phyloP scores from a whole-genome alignment of 2,329 filamentous ascomycete species.

The Scortechinia acanthostroma region DNA sequence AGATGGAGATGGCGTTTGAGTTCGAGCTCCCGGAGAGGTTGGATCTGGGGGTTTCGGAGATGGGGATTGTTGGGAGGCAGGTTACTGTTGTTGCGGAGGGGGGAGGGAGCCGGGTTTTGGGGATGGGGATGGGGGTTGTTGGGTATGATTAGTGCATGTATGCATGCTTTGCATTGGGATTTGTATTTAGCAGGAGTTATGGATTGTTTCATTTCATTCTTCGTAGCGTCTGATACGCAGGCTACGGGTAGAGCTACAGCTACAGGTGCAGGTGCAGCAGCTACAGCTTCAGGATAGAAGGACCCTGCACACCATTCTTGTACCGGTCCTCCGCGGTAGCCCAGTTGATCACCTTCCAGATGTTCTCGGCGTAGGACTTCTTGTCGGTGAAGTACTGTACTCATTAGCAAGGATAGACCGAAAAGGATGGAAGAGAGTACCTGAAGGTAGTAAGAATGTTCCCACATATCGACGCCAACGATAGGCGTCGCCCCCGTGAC shows the following conservation, averaged over 20 bases:
- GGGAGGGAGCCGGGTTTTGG: too few relatives aligned
- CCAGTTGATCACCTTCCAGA: constrained; percentile 47
- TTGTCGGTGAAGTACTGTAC: constrained; percentile 37
- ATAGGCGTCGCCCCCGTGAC: constrained; percentile 39
- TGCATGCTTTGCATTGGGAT: too few relatives aligned
- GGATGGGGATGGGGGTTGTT: background rate
- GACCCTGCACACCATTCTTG: constrained; percentile 11
- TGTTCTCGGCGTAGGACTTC: constrained; percentile 40
- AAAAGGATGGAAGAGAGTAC: constrained; percentile 9
- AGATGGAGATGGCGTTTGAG: background rate
- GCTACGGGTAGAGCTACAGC: too few relatives aligned
- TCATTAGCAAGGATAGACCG: background rate
- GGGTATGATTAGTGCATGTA: background rate
- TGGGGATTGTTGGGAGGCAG: background rate
- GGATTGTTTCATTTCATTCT: too few relatives aligned
- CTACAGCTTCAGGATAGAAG: background rate
- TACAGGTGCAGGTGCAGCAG: too few relatives aligned
- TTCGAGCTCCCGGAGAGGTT: background rate
- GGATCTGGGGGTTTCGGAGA: constrained; percentile 1
- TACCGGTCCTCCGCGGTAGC: constrained; percentile 35
- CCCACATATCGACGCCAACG: constrained; percentile 60
- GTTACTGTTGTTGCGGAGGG: constrained; percentile 1
- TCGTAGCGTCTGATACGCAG: too few relatives aligned
- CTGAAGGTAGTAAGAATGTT: constrained; percentile 50
- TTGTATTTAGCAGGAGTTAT: too few relatives aligned